These are phyloP conservation scores for Candida dubliniensis DNA, from an alignment of 1,139 yeast species.

Conservation along the genomic window DNA sequence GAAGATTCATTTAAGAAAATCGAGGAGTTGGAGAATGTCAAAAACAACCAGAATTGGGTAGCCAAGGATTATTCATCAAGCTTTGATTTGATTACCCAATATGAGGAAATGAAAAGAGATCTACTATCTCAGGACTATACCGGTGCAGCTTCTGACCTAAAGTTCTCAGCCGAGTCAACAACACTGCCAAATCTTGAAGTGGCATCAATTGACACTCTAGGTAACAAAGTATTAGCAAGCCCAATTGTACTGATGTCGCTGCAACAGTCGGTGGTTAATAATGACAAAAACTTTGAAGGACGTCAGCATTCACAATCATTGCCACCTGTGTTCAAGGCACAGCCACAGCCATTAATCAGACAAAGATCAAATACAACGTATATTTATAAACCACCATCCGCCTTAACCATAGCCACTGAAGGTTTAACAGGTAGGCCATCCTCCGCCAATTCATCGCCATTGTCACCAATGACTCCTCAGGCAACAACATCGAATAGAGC, in stretches of 20 bases:
- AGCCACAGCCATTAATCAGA: constrained; percentile 14
- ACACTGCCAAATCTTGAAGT: not conserved
- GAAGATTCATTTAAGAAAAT: constrained; percentile 48
- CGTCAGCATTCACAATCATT: constrained; percentile 39
- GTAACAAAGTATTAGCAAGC: constrained; percentile 33
- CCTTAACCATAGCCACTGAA: constrained; percentile 4
- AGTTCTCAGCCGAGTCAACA: not conserved
- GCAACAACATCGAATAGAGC: constrained; percentile 20
- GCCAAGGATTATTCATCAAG: constrained; percentile 62
- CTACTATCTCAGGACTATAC: constrained; percentile 10
- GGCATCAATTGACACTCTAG: constrained; percentile 15
- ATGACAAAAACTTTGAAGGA: constrained; percentile 6
- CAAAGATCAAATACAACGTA: constrained; percentile 29
- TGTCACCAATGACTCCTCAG: constrained; percentile 11
- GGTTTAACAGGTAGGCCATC: constrained; percentile 9
- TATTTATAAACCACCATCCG: constrained; percentile 14
- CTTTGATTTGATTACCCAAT: constrained; percentile 40
- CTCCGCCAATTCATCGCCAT: constrained; percentile 10
- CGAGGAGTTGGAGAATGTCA: constrained; percentile 23
- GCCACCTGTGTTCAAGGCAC: constrained; percentile 21
- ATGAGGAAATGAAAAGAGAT: constrained; percentile 23
- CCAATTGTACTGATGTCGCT: constrained; percentile 35
- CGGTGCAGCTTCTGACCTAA: not conserved
- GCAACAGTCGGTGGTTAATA: constrained; percentile 5
- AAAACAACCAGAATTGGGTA: constrained; percentile 66